These are phyloP conservation scores for Biscutella laevigata DNA, from an alignment of 441 rosid genomes.

Conservation along the genomic window DNA sequence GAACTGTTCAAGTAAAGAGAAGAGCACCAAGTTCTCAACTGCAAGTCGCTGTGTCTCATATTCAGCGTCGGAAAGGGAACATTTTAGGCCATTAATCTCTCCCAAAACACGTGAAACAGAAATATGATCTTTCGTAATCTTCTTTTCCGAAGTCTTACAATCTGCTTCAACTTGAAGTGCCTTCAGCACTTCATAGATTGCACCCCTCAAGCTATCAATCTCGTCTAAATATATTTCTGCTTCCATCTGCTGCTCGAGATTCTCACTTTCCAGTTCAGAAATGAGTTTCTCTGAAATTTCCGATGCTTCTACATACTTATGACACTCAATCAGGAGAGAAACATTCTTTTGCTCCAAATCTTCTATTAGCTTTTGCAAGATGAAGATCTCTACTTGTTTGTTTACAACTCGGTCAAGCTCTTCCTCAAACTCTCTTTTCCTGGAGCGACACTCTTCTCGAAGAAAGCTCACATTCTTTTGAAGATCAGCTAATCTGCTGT, in stretches of 20 bases:
- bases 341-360: slow-evolving; percentile 55
- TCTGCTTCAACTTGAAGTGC: slow-evolving; percentile 48
- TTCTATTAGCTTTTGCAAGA: slow-evolving; percentile 54
- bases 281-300: slow-evolving; percentile 50
- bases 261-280: slow-evolving; percentile 56
- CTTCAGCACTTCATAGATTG: slow-evolving; percentile 42
- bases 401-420: slow-evolving; percentile 64
- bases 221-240: slow-evolving; percentile 61
- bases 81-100: slow-evolving; percentile 35
- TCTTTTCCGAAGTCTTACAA: slow-evolving; percentile 18
- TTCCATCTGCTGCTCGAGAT: slow-evolving; percentile 72
- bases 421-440: slow-evolving; percentile 72
- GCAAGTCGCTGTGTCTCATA: slow-evolving; percentile 48
- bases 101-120: slow-evolving; percentile 36
- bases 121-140: slow-evolving; percentile 30
- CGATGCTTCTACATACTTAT: slow-evolving; percentile 50
- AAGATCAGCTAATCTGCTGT: slow-evolving; percentile 56
- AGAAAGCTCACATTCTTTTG: slow-evolving; percentile 61
- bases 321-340: slow-evolving; percentile 51
- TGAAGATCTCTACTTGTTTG: slow-evolving; percentile 58
- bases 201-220: slow-evolving; percentile 48
- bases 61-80: slow-evolving; percentile 35
- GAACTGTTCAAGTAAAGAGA: slow-evolving; percentile 39
- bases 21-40: slow-evolving; percentile 55
- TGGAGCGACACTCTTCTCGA: slow-evolving; percentile 56